Conservation (phyloP, 1,139 yeast genomes). For the Oligophagozyma castellii region DNA sequence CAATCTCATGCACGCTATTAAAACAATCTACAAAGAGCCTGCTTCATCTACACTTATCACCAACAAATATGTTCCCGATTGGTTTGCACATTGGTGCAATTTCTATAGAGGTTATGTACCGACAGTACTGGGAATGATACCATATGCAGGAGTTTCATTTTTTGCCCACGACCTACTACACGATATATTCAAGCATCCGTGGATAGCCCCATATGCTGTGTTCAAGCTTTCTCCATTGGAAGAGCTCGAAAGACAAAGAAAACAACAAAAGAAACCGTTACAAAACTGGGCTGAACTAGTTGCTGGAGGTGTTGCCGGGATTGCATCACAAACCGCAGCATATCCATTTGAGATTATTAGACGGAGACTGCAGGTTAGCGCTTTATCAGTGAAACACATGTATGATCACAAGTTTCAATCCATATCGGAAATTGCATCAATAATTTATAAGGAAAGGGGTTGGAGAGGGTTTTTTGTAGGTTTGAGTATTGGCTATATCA, state of each 20-base stretch:
- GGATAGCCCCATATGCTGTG: conserved; percentile 46
- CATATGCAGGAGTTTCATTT: conserved; percentile 95
- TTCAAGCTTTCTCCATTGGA: conserved; percentile 14
- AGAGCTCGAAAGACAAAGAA: conserved; percentile 8
- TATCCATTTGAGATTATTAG: conserved; percentile 94
- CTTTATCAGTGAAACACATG: conserved; percentile 42
- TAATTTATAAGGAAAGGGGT: conserved; percentile 59
- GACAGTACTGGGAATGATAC: conserved; percentile 89
- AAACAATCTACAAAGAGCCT: conserved; percentile 46
- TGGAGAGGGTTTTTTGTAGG: conserved; percentile 85
- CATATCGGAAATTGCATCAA: conserved; percentile 30
- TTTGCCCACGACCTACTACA: conserved; percentile 87
- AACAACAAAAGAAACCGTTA: conserved; percentile 41
- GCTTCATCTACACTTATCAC: conserved; percentile 28
- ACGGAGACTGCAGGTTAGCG: conserved; percentile 93
- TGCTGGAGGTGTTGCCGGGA: conserved; percentile 94
- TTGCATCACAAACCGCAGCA: conserved; percentile 91
- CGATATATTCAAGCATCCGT: conserved; percentile 58
- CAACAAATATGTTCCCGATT: conserved; percentile 21
- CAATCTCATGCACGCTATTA: conserved; percentile 39
- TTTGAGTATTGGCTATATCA: conserved; percentile 83
- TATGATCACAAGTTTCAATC: conserved; percentile 29
- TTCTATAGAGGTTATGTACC: conserved; percentile 93
- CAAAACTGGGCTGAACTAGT: conserved; percentile 81
- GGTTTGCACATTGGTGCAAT: conserved; percentile 36